phyloP scores from a whole-genome alignment of 768 basidiomycete genomes.

The Lyophyllum decastes region DNA sequence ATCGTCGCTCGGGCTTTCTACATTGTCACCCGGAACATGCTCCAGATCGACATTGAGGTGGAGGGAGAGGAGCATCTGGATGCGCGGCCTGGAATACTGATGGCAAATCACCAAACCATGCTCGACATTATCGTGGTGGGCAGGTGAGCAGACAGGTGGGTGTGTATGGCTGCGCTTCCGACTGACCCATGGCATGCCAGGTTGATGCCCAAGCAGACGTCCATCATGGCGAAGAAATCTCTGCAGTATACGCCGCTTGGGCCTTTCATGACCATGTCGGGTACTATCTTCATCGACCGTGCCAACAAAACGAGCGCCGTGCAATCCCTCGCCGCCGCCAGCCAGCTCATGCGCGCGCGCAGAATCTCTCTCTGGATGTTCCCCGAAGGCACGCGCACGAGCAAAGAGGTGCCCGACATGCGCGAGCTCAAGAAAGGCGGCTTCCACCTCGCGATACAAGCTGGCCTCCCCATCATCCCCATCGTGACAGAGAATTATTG shows the following conservation, averaged over 20 bases:
- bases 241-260: conserved; percentile 87
- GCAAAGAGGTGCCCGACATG: conserved; percentile 62
- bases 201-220: conserved; percentile 77
- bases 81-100: conserved; percentile 70
- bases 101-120: conserved; percentile 94
- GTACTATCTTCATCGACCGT: conserved; percentile 90
- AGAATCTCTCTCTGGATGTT: conserved; percentile 89
- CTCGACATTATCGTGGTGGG: conserved; percentile 84
- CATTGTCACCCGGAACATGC: conserved; percentile 54
- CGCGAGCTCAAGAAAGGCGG: conserved; percentile 97
- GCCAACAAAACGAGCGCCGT: conserved; percentile 77
- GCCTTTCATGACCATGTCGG: conserved; percentile 86
- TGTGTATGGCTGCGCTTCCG: neutral
- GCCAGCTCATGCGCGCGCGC: conserved; percentile 70
- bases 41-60: conserved; percentile 72
- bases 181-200: conserved; percentile 31
- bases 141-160: conserved; percentile 48
- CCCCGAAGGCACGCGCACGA: conserved; percentile 92
- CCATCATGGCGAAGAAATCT: conserved; percentile 93
- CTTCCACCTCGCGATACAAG: conserved; percentile 93
- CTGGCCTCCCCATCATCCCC: conserved; percentile 88
- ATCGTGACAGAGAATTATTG: conserved; percentile 95
- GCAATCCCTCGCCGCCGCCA: conserved; percentile 74
- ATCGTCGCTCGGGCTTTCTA: conserved; percentile 87
- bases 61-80: conserved; percentile 85